Percentiles rank a stretch among this genome's conserved stretches.
Conservation (phyloP, 2,329 filamentous ascomycete genomes). For the Neofusicoccum kwambonambiense region DNA sequence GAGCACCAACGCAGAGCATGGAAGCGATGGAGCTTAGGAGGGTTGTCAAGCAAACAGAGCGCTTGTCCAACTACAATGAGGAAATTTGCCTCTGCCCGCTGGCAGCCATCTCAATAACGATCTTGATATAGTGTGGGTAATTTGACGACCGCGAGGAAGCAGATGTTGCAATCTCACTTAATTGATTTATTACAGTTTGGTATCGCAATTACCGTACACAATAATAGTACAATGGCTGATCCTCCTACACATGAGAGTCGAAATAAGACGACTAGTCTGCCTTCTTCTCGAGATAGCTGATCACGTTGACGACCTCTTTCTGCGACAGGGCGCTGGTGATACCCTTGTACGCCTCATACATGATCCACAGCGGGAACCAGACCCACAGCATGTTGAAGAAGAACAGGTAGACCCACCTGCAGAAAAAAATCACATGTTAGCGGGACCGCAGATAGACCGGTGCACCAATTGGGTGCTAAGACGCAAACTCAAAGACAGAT, state of each 20-base stretch:
- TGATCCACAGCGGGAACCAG: conserved; percentile 57
- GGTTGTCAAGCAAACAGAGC: no score
- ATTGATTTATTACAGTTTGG: no score
- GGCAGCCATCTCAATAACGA: no score
- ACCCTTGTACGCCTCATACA: conserved; percentile 52
- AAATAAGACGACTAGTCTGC: not conserved
- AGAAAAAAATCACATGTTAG: not conserved
- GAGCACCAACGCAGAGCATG: no score
- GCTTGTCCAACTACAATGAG: no score
- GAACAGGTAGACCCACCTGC: conserved; percentile 59
- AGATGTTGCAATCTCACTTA: no score
- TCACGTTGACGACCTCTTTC: conserved; percentile 14
- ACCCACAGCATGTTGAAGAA: conserved; percentile 68
- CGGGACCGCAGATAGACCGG: not conserved
- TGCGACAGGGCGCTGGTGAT: conserved; percentile 28
- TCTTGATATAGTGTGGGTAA: no score
- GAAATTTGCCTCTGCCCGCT: no score
- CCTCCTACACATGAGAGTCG: not conserved
- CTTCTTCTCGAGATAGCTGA: conserved; percentile 18
- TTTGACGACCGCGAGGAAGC: no score
- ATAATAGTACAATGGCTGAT: not conserved
- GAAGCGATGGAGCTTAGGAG: no score
- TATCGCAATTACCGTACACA: not conserved
- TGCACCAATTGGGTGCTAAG: not conserved
- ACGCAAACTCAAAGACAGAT: conserved; percentile 3